Conservation (phyloP, 148 eudicot species). For the Rhododendron vialii region DNA sequence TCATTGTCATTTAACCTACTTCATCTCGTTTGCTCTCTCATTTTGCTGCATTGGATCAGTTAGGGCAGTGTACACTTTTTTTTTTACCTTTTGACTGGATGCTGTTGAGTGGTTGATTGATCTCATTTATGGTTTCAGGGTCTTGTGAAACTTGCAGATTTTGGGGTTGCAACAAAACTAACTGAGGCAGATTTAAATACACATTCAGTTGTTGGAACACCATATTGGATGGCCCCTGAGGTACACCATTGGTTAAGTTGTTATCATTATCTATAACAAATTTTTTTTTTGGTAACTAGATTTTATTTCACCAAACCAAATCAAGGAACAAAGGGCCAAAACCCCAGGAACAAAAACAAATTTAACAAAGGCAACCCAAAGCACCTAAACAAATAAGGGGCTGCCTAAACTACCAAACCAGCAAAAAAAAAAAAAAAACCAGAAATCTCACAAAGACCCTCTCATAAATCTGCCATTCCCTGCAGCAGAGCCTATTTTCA, state of each 20-base stretch:
- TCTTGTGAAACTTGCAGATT: constrained; percentile 97
- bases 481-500: background rate
- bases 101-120: constrained; percentile 4
- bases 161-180: constrained; percentile 96
- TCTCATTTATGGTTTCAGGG: constrained; percentile 59
- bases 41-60: constrained; percentile 2
- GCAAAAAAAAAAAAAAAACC: background rate
- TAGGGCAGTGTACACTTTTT: background rate
- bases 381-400: background rate
- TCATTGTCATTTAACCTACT: background rate
- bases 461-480: background rate
- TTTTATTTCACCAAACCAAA: too few relatives aligned
- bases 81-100: background rate
- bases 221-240: constrained; percentile 99
- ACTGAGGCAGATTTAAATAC: constrained; percentile 97
- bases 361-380: background rate
- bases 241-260: constrained; percentile 24
- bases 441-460: background rate
- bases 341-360: background rate
- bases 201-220: constrained; percentile 99
- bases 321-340: background rate
- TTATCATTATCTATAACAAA: background rate
- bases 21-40: background rate
- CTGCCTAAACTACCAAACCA: background rate
- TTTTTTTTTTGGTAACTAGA: background rate